phyloP scores from a whole-genome alignment of 371 early-diverging fungal genomes.

The Parasitella parasitica region DNA sequence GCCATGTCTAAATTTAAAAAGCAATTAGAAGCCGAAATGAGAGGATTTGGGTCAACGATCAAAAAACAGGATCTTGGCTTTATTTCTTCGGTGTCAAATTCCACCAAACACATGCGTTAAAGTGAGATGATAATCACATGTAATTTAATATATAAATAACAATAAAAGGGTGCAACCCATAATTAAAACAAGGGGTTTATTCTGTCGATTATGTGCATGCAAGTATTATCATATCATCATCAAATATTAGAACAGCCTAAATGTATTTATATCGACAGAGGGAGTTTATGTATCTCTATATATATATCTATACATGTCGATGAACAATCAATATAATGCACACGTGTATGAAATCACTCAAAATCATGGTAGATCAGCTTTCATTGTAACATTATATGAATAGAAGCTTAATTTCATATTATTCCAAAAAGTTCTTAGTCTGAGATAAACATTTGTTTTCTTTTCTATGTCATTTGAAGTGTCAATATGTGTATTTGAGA shows the following conservation, averaged over 20 bases:
- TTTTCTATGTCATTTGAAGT: too few species aligned
- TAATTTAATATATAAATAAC: too few species aligned
- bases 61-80: neutral
- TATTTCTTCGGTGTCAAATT: neutral
- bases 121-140: neutral
- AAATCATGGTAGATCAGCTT: neutral
- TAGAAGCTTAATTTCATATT: neutral
- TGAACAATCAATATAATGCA: neutral
- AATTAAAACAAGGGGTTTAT: too few species aligned
- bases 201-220: too few species aligned
- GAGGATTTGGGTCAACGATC: slow-evolving; percentile 1
- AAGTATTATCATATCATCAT: too few species aligned
- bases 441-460: too few species aligned
- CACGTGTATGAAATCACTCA: neutral
- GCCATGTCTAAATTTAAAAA: slow-evolving; percentile 40
- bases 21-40: slow-evolving; percentile 30
- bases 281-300: neutral
- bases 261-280: neutral
- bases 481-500: neutral
- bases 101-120: neutral
- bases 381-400: neutral
- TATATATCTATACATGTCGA: neutral
- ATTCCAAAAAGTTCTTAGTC: too few species aligned
- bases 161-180: too few species aligned
- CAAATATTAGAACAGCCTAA: too few species aligned